Conservation (phyloP, 2,329 filamentous ascomycete species). For the Ophiostoma fasciatum region DNA sequence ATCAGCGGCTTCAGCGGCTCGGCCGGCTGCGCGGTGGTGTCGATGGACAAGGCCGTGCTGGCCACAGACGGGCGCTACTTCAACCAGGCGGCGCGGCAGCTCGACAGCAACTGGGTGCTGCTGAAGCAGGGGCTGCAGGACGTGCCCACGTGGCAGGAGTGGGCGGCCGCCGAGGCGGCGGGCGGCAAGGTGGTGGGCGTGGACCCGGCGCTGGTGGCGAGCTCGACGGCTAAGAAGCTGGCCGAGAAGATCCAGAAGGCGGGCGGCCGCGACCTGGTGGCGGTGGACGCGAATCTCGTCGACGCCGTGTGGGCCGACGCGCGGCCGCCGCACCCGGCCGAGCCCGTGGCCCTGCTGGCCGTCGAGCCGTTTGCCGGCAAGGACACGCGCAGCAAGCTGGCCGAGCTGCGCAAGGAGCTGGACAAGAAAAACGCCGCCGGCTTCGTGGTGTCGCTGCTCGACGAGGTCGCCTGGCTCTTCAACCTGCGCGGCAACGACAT, state of each 20-base stretch:
- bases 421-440: constrained; percentile 78
- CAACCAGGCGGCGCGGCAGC: constrained; percentile 83
- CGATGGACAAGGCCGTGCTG: constrained; percentile 70
- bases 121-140: constrained; percentile 88
- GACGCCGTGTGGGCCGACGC: constrained; percentile 73
- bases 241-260: constrained; percentile 76
- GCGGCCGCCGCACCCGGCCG: constrained; percentile 59
- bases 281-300: constrained; percentile 71
- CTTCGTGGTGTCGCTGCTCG: constrained; percentile 85
- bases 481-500: constrained; percentile 92
- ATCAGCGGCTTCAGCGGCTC: constrained; percentile 94
- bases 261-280: constrained; percentile 61
- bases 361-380: constrained; percentile 71
- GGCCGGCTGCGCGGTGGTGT: constrained; percentile 82
- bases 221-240: constrained; percentile 48
- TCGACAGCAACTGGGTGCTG: constrained; percentile 81
- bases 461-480: constrained; percentile 97
- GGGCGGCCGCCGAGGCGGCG: constrained; percentile 74
- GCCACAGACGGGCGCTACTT: constrained; percentile 97
- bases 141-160: constrained; percentile 95
- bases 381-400: constrained; percentile 65
- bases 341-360: constrained; percentile 58
- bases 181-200: constrained; percentile 81
- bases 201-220: constrained; percentile 76
- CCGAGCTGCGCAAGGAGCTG: constrained; percentile 77